Evolutionary conservation across 2,329 filamentous ascomycete genomes (phyloP), one percentile per base, ranked within the genome.

Genomic region (Epichloe festucae): DNA sequence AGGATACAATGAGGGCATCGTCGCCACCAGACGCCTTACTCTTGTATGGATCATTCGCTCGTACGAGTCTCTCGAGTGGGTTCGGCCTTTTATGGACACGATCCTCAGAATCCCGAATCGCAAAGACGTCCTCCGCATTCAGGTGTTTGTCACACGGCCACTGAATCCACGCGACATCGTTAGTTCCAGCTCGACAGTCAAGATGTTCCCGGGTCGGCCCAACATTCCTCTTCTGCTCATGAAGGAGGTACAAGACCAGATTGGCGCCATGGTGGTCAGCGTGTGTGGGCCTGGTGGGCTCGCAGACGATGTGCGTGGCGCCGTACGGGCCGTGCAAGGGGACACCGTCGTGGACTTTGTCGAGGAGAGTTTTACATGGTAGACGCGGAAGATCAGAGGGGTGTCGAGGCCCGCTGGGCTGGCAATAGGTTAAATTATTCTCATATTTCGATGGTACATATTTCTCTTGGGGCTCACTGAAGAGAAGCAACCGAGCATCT

Each of bases 21-120:
- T 89, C 39, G 89, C 91, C 4, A 89, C 88, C 3, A 84, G 89
- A 49, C 82, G 84, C 41, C 71, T 97, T 46, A 87, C 85, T 1
- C 80, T 97, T 7, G 81, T 96, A 54, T 97, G 93, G 93, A 84
- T 95, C 62, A 86, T 97, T 57, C 88, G 93, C 55, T 88, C 89
- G 51, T 85, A 86, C 39, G 85, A 95, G 62, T 84, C 91, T 52
- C 78, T 97, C 7, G 89, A 95, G 66, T 97, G 93, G 91, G 87
- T 95, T 53, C 81, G 88, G 7, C 87, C 88, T 5, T 97, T 87
- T 84, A 84, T 85, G 78, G 79, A 85, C 58, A 68, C 73, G 51
- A 70, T 97, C 50, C 75, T 97, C 35, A 77, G 78, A 52, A 84
- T 96, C 76, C 85, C 88, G 12, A 79, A 82, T 59, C 84, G 90